These are phyloP conservation scores for Austroboletus niveus DNA, from an alignment of 1,284 basidiomycete species.

Conservation along the genomic window DNA sequence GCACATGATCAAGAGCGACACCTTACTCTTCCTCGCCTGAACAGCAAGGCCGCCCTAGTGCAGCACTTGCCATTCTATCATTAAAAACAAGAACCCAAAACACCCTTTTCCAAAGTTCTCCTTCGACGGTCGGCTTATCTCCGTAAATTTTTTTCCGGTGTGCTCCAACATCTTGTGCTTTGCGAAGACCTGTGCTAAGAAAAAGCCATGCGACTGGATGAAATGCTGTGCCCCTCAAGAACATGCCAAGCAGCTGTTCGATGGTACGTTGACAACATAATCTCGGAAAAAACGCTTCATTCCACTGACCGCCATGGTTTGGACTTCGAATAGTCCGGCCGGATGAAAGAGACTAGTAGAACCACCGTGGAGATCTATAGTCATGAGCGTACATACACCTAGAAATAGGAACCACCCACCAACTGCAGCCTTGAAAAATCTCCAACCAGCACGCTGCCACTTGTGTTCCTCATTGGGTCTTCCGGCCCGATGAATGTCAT, in stretches of 20 bases:
- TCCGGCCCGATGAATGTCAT: conserved; percentile 17
- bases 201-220: conserved; percentile 65
- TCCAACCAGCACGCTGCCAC: conserved; percentile 65
- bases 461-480: conserved; percentile 28
- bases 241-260: conserved; percentile 45
- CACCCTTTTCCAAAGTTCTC: conserved; percentile 77
- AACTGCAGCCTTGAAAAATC: conserved; percentile 57
- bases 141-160: conserved; percentile 58
- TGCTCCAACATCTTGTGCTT: conserved; percentile 68
- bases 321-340: conserved; percentile 73
- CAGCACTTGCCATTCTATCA: conserved; percentile 63
- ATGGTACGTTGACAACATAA: conserved; percentile 2
- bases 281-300: not conserved
- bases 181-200: conserved; percentile 65
- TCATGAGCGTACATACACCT: conserved; percentile 4
- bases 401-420: conserved; percentile 33
- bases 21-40: conserved; percentile 79
- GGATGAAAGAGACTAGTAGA: conserved; percentile 60
- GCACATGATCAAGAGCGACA: not conserved
- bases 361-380: conserved; percentile 48
- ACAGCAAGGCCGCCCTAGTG: conserved; percentile 69
- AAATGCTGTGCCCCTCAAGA: conserved; percentile 51
- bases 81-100: conserved; percentile 70
- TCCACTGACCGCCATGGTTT: conserved; percentile 51
- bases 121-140: conserved; percentile 45